phyloP scores from a whole-genome alignment of 106 monocot genomes.

The Vanilla planifolia region DNA sequence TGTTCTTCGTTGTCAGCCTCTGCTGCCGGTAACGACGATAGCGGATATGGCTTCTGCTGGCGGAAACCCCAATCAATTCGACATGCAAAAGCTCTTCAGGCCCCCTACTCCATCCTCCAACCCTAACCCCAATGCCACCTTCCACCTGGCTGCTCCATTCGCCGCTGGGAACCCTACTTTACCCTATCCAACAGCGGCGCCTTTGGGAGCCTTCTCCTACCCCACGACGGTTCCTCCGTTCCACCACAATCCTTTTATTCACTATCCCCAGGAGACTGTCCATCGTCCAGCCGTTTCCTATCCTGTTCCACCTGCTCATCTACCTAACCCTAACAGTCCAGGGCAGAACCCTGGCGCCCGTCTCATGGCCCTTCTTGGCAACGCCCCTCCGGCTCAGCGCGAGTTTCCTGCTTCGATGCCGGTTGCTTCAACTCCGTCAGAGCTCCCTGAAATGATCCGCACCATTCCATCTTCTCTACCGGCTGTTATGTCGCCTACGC shows the following conservation, averaged over 20 bases:
- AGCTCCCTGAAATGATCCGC: slow-evolving; percentile 30
- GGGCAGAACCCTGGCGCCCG: slow-evolving; percentile 44
- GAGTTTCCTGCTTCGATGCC: slow-evolving; percentile 66
- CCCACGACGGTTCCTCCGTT: slow-evolving; percentile 12
- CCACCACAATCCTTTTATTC: slow-evolving; percentile 5
- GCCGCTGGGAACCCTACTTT: not conserved
- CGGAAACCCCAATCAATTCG: slow-evolving; percentile 36
- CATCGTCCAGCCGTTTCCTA: slow-evolving; percentile 18
- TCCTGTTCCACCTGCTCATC: slow-evolving; percentile 9
- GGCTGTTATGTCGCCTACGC: slow-evolving; percentile 6
- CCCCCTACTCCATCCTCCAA: slow-evolving; percentile 5
- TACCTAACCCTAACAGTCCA: slow-evolving; percentile 19
- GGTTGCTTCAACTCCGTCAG: slow-evolving; percentile 17
- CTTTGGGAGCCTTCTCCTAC: slow-evolving; percentile 9
- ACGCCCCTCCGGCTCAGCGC: slow-evolving; percentile 24
- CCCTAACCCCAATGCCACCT: slow-evolving; percentile 20
- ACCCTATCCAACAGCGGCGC: slow-evolving; percentile 5
- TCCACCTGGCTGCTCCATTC: slow-evolving; percentile 4
- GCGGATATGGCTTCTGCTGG: slow-evolving; percentile 49
- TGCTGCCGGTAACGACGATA: too few species aligned
- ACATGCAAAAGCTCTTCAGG: slow-evolving; percentile 16
- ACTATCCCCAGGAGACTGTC: slow-evolving; percentile 20
- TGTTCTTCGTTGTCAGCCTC: too few species aligned
- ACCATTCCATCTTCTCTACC: slow-evolving; percentile 46
- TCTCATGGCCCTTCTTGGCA: slow-evolving; percentile 82